These are phyloP conservation scores for Yamadazyma oceani DNA, from an alignment of 1,139 yeast species.

Conservation along the genomic window DNA sequence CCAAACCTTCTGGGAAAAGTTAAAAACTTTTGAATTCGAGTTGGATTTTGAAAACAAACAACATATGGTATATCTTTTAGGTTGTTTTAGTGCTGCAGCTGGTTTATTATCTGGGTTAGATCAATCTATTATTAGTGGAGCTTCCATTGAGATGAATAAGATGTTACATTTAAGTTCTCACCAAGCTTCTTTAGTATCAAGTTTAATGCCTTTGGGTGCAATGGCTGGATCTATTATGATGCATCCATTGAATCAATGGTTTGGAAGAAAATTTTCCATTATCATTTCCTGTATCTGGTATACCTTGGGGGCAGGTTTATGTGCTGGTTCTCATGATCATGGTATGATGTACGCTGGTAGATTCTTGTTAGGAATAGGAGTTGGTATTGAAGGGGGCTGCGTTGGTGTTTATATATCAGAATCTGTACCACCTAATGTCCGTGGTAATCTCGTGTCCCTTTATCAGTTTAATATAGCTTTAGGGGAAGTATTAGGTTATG, in stretches of 20 bases:
- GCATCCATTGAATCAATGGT: slow-evolving; percentile 48
- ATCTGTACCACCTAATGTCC: slow-evolving; percentile 53
- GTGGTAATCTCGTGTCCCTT: slow-evolving; percentile 56
- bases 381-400: slow-evolving; percentile 60
- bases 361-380: slow-evolving; percentile 53
- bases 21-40: slow-evolving; percentile 1
- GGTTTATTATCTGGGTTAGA: slow-evolving; percentile 60
- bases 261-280: slow-evolving; percentile 54
- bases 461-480: slow-evolving; percentile 57
- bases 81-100: slow-evolving; percentile 55
- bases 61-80: slow-evolving; percentile 48
- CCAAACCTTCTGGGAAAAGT: neutral
- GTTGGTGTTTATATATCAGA: slow-evolving; percentile 59
- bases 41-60: slow-evolving; percentile 39
- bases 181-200: slow-evolving; percentile 46
- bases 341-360: slow-evolving; percentile 54
- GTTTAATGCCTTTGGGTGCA: slow-evolving; percentile 64
- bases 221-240: slow-evolving; percentile 49
- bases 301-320: slow-evolving; percentile 53
- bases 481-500: slow-evolving; percentile 57
- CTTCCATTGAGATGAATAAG: slow-evolving; percentile 49
- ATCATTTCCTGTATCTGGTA: slow-evolving; percentile 55
- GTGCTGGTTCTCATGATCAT: slow-evolving; percentile 50
- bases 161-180: slow-evolving; percentile 32
- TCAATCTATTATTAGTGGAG: slow-evolving; percentile 59